A percentile compares a stretch with the other conserved stretches of the same genome.
Conservation (phyloP, 148 eudicot genomes). For the Spergularia bocconei region DNA sequence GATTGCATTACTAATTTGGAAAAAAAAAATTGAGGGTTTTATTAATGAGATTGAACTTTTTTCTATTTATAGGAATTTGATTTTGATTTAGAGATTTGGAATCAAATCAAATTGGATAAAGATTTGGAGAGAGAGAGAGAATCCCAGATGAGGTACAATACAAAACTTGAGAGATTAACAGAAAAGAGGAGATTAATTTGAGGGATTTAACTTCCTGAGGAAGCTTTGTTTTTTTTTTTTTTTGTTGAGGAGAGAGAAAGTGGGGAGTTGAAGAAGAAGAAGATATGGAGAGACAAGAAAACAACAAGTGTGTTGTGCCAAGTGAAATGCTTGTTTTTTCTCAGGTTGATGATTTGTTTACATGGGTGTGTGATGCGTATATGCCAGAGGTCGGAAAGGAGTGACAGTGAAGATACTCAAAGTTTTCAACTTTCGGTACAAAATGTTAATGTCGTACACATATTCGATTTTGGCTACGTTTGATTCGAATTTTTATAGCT, state of each 20-base stretch:
- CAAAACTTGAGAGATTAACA: neutral
- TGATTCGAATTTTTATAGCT: too few relatives aligned
- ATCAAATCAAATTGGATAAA: slow-evolving; percentile 6
- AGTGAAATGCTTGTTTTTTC: too few relatives aligned
- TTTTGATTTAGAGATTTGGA: neutral
- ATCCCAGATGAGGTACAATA: neutral
- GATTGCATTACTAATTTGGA: neutral
- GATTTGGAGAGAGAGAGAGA: neutral
- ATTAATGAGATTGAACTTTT: neutral
- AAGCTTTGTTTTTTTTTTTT: neutral
- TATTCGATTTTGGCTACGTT: too few relatives aligned
- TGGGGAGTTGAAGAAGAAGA: too few relatives aligned
- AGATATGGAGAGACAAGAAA: neutral
- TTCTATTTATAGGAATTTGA: neutral
- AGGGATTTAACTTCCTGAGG: neutral
- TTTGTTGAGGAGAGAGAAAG: neutral
- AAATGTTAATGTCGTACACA: too few relatives aligned
- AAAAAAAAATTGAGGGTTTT: neutral
- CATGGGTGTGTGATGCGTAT: too few relatives aligned
- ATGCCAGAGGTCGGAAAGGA: too few relatives aligned
- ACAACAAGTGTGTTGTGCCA: neutral
- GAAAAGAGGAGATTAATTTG: neutral
- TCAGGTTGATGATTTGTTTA: too few relatives aligned
- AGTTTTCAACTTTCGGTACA: too few relatives aligned
- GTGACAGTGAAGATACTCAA: too few relatives aligned